Conservation (phyloP, 176 grass and related monocot genomes). For the Puccinellia tenuiflora region DNA sequence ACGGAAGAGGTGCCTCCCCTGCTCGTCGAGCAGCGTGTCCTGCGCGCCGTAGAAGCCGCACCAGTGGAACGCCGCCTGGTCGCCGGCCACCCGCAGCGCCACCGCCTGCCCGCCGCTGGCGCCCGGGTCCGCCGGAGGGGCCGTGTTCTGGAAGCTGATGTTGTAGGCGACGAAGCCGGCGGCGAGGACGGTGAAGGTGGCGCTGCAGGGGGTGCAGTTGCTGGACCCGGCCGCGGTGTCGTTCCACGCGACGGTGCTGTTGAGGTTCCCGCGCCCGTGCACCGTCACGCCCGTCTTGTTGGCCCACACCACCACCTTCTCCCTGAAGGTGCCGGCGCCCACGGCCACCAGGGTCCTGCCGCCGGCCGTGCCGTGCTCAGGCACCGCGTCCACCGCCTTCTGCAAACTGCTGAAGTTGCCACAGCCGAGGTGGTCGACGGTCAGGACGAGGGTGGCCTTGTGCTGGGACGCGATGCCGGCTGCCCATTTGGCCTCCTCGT, state of each 20-base stretch:
- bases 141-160: conserved; percentile 75
- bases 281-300: conserved; percentile 65
- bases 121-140: conserved; percentile 39
- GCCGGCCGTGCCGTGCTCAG: conserved; percentile 26
- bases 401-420: conserved; percentile 72
- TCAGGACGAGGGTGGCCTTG: conserved; percentile 51
- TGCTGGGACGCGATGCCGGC: conserved; percentile 32
- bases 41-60: conserved; percentile 74
- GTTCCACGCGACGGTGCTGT: conserved; percentile 64
- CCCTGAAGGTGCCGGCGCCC: conserved; percentile 60
- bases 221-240: conserved; percentile 58
- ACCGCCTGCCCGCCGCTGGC: conserved; percentile 66
- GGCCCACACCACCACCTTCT: conserved; percentile 68
- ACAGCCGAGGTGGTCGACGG: conserved; percentile 66
- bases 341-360: conserved; percentile 55
- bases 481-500: conserved; percentile 45
- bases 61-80: conserved; percentile 77
- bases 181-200: conserved; percentile 54
- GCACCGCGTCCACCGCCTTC: conserved; percentile 63
- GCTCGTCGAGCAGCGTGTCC: conserved; percentile 84
- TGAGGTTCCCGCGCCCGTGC: conserved; percentile 66
- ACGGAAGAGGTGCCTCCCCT: conserved; percentile 57
- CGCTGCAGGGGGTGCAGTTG: conserved; percentile 54
- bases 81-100: conserved; percentile 57
- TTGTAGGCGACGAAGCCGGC: conserved; percentile 63